A percentile compares a stretch with the other conserved stretches of the same genome.
Conservation (phyloP, 2,329 filamentous ascomycete genomes). For the Sphaerostilbella broomeana region DNA sequence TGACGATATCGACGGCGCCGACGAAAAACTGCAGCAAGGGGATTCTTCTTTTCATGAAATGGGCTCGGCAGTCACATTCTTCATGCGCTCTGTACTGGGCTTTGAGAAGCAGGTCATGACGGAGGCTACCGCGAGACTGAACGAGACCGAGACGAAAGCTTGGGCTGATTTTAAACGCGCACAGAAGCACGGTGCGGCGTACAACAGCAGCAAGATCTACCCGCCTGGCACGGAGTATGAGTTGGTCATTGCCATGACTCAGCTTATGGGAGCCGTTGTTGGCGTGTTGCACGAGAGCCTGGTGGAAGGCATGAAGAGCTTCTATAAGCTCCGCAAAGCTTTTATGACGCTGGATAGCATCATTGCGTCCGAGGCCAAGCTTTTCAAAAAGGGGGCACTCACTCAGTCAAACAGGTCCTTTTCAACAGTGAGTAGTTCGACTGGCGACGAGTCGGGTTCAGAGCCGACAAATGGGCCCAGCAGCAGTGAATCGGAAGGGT, state of each 20-base stretch:
- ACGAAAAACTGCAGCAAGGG: slow-evolving; percentile 62
- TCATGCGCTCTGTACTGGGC: slow-evolving; percentile 78
- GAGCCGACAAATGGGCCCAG: slow-evolving; percentile 12
- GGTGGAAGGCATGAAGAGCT: slow-evolving; percentile 83
- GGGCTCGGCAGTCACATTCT: slow-evolving; percentile 72
- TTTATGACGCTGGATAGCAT: slow-evolving; percentile 77
- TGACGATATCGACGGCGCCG: slow-evolving; percentile 82
- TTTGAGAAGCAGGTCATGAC: slow-evolving; percentile 90
- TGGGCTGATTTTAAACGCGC: slow-evolving; percentile 71
- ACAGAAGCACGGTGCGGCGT: slow-evolving; percentile 49
- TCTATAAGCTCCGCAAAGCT: slow-evolving; percentile 87
- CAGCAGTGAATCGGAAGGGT: slow-evolving; percentile 25
- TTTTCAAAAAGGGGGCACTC: slow-evolving; percentile 17
- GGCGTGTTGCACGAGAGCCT: slow-evolving; percentile 87
- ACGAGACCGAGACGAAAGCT: slow-evolving; percentile 68
- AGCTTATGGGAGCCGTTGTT: slow-evolving; percentile 84
- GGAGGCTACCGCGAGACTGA: slow-evolving; percentile 66
- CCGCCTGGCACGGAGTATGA: slow-evolving; percentile 80
- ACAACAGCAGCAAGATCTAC: slow-evolving; percentile 51
- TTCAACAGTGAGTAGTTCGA: background rate
- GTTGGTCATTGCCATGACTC: slow-evolving; percentile 74
- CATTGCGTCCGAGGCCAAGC: slow-evolving; percentile 62
- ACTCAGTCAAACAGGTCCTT: slow-evolving; percentile 4
- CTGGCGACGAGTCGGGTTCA: slow-evolving; percentile 24
- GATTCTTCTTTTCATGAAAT: slow-evolving; percentile 84